phyloP scores from a whole-genome alignment of 495 filamentous ascomycete species.

The Trichoderma reesei region DNA sequence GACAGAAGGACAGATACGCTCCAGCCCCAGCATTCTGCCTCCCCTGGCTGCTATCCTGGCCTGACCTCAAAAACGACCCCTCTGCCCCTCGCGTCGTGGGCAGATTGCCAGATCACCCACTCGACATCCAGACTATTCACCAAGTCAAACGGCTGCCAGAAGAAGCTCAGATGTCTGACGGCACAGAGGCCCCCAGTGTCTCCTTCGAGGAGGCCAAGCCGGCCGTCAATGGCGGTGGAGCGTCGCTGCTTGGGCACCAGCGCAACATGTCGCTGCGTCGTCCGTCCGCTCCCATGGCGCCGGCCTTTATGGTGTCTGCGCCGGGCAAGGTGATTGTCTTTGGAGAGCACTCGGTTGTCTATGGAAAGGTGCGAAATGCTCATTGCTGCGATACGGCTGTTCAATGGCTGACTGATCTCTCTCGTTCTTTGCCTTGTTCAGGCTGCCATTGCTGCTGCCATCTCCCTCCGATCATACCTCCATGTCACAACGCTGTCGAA shows the following conservation, averaged over 20 bases:
- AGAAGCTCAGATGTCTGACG: neutral
- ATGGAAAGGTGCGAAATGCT: conserved; percentile 62
- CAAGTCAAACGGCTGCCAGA: neutral
- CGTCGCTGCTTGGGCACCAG: conserved; percentile 1
- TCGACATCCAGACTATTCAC: neutral
- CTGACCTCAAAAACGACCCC: neutral
- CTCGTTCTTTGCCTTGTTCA: conserved; percentile 17
- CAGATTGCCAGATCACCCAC: neutral
- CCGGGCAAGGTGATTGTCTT: conserved; percentile 97
- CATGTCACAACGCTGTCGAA: conserved; percentile 86
- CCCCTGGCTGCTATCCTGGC: neutral
- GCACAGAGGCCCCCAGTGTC: neutral
- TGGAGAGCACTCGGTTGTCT: conserved; percentile 92
- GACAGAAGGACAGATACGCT: too few species aligned
- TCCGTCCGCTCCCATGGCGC: conserved; percentile 54
- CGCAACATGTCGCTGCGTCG: conserved; percentile 35
- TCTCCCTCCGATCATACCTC: conserved; percentile 90
- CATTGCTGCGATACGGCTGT: neutral
- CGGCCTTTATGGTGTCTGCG: conserved; percentile 93
- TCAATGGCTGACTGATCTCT: conserved; percentile 7
- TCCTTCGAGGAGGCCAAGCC: conserved; percentile 10
- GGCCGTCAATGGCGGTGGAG: conserved; percentile 10
- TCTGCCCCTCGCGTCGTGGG: neutral
- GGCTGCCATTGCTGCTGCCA: conserved; percentile 87
- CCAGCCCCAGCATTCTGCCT: neutral